These are phyloP conservation scores for Argentina anserina DNA, from an alignment of 306 rosid species.

Conservation along the genomic window DNA sequence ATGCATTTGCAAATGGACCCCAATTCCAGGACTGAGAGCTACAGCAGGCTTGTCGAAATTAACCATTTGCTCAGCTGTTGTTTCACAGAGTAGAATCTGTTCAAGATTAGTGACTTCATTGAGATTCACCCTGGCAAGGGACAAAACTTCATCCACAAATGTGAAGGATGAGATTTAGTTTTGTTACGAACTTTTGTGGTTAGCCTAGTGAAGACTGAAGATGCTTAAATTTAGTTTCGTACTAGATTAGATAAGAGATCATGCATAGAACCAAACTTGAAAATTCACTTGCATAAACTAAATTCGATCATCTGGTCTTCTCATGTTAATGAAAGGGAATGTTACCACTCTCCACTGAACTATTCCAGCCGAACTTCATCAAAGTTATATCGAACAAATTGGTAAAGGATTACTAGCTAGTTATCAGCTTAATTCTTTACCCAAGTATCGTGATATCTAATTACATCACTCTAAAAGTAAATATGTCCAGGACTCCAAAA, in stretches of 20 bases:
- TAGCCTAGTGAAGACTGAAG: too few relatives aligned
- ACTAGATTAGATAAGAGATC: too few relatives aligned
- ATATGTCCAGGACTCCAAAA: neutral
- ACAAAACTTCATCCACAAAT: too few relatives aligned
- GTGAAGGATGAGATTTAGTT: too few relatives aligned
- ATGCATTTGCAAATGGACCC: too few relatives aligned
- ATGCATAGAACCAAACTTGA: too few relatives aligned
- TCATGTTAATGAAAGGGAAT: neutral
- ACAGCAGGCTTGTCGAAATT: neutral
- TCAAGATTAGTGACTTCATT: too few relatives aligned
- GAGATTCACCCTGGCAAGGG: too few relatives aligned
- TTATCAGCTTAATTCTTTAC: neutral
- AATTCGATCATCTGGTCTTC: neutral
- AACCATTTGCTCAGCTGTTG: too few relatives aligned
- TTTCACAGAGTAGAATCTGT: too few relatives aligned
- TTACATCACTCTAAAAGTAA: neutral
- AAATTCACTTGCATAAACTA: neutral
- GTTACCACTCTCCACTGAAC: neutral
- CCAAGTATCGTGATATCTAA: neutral
- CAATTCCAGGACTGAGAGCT: neutral
- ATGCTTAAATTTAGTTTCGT: too few relatives aligned
- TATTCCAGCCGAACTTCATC: neutral
- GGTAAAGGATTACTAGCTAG: neutral
- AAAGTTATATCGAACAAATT: neutral
- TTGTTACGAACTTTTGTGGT: too few relatives aligned